Evolutionary conservation across 1,139 yeast genomes (phyloP).

Genomic region (Lodderomyces margitis): DNA sequence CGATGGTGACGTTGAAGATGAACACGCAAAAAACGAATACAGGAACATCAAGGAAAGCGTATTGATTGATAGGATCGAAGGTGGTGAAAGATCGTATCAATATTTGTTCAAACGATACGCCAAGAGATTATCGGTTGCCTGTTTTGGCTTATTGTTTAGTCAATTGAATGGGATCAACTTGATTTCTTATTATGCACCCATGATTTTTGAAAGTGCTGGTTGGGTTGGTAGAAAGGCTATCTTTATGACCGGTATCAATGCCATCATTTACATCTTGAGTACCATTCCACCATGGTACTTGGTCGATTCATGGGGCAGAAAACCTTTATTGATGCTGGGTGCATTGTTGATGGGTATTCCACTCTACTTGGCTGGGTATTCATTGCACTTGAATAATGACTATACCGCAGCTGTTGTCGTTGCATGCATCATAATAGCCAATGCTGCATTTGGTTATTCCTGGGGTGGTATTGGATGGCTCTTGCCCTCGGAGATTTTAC

Average conservation of each 20-base stretch:
- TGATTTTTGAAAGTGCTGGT: constrained; percentile 93
- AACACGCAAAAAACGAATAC: constrained; percentile 58
- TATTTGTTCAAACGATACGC: constrained; percentile 66
- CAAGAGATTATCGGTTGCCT: constrained; percentile 80
- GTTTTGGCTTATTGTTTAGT: constrained; percentile 89
- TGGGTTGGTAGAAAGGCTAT: constrained; percentile 89
- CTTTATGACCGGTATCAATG: constrained; percentile 89
- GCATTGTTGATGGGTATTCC: constrained; percentile 77
- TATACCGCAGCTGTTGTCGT: constrained; percentile 76
- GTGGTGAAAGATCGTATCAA: constrained; percentile 60
- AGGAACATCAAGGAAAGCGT: constrained; percentile 45
- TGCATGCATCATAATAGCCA: constrained; percentile 69
- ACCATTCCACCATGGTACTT: constrained; percentile 91
- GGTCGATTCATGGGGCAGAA: constrained; percentile 80
- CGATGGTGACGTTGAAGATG: constrained; percentile 54
- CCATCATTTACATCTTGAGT: constrained; percentile 67
- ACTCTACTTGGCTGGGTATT: constrained; percentile 62
- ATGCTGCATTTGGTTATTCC: constrained; percentile 81
- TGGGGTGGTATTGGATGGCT: constrained; percentile 98
- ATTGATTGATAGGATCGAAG: constrained; percentile 70
- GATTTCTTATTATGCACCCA: constrained; percentile 88
- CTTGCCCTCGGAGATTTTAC: constrained; percentile 78
- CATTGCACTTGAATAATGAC: constrained; percentile 56
- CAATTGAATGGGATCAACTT: constrained; percentile 93
- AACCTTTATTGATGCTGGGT: constrained; percentile 76